Evolutionary conservation across 768 basidiomycete species (phyloP), one percentile per base, ranked within the genome.

Genomic region (Tephrocybe sp.): DNA sequence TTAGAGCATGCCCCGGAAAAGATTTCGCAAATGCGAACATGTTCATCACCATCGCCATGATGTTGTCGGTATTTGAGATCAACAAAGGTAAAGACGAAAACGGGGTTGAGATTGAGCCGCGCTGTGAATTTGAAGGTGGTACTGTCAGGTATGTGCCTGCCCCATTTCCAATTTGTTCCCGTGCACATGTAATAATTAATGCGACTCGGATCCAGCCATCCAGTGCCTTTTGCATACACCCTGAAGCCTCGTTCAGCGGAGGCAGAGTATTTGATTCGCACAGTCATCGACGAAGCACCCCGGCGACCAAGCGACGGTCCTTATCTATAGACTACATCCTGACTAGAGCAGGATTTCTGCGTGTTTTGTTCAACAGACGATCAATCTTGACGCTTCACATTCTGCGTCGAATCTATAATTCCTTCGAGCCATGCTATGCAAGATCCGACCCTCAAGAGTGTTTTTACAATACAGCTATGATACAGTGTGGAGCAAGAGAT

Each of bases 81-180:
- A 16, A 36, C 6, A 63, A 58, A 38, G 55, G 53, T 1, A 54
- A 45, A 30, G 59, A 56, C 27, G 56, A 55, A 33, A 58, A 63
- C 30, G 62, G 61, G 11, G 46, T 47, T 1, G 57, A 56, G 16
- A 59, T 74, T 18, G 69, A 66, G 23, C 72, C 72, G 3, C 3
- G 64, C 64, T 53, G 27, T 64, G 1, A 69, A 69, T 29, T 66
- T 62, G 42, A 46, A 30, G 48, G 44, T 10, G 48, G 55, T 16
- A 50, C 55, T 10, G 55, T 56, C 25, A 37, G 55, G 55, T 56
- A 33, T 19, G 50, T 55, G 15, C n/a, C n/a, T n/a, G n/a, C n/a
- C n/a, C n/a, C n/a, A n/a, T n/a, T n/a, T n/a, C n/a, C n/a, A n/a
- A n/a, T n/a, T n/a, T 13, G 3, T 23, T 13, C 15, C n/a, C 7